Base-by-base conservation (phyloP, 2,329 filamentous ascomycete genomes). In the Curvularia verruculosa region DNA sequence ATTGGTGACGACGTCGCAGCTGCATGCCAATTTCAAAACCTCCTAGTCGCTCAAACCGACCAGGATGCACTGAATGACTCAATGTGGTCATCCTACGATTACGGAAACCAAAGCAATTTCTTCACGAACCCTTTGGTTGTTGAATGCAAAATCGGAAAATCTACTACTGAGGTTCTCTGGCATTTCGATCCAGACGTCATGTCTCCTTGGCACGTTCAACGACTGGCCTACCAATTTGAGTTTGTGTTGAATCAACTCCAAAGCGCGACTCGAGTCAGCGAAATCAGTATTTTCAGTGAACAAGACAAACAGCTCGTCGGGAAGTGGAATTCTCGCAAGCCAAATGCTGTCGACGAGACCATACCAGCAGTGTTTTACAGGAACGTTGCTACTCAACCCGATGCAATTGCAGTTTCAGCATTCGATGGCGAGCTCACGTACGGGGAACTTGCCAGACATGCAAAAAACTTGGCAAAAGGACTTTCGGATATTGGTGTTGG, bases 11-110 rank as follows among this genome's bases (percentile, higher is more conserved):
- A 86, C 55, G 81, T 82, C 4, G 77, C 82, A 9, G 78, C 84
- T 56, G 84, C 84, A 2, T 86, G 84, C 64, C 81, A 85, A 59
- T 78, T 86, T 44, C 80, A 81, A 6, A 85, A 83, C 0, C 80
- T 84, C 7, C 70, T 87, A 1, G 82, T 85, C 0, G 79, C 87
- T 23, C 84, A 86, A 49, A 69, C 70, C 4, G 74, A 66, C 2
- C 61, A 61, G 6, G 64, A 67, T 28, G 46, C 67, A 34, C 59
- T 68, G 3, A 29, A 56, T 5, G 66, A 73, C 28, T 65, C 65
- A 0, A 66, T 72, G 49, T 74, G 70, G 71, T 67, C 62, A 4
- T 63, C 68, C 18, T 54, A 70, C 40, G 69, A 69, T 48, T 68
- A 65, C 18, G 70, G 61, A 10, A 61, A 68, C 13, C 72, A 69